Evolutionary conservation across 2,329 filamentous ascomycete species (phyloP).

Genomic region (Ambrosiella beaveri): DNA sequence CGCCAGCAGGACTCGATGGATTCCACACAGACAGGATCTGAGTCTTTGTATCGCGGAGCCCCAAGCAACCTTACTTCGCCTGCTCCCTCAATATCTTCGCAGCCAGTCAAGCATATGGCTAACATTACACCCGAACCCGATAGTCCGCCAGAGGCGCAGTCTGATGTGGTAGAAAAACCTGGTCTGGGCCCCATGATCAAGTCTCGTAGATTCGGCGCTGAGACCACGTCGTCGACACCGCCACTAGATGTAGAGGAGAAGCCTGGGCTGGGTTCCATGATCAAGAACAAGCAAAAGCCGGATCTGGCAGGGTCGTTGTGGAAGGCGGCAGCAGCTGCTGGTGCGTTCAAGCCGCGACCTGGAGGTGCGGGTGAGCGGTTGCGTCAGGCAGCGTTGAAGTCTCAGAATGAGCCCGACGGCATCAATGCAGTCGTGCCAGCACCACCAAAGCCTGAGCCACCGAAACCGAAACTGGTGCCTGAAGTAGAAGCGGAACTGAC

Average conservation of each 20-base stretch:
- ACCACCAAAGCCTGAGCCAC: slow-evolving; percentile 33
- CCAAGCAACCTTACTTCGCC: slow-evolving; percentile 13
- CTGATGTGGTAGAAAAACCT: slow-evolving; percentile 31
- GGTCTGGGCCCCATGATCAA: slow-evolving; percentile 86
- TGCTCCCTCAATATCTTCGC: slow-evolving; percentile 11
- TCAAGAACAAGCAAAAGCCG: slow-evolving; percentile 60
- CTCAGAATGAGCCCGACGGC: slow-evolving; percentile 61
- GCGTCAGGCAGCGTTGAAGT: slow-evolving; percentile 40
- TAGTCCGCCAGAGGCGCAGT: slow-evolving; percentile 6
- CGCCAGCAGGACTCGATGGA: slow-evolving; percentile 13
- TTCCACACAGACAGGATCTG: slow-evolving; percentile 10
- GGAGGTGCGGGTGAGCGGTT: slow-evolving; percentile 75
- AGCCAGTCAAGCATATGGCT: slow-evolving; percentile 11
- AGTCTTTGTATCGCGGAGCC: slow-evolving; percentile 4
- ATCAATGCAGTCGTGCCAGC: slow-evolving; percentile 79
- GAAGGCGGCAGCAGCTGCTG: slow-evolving; percentile 54
- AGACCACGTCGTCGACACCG: slow-evolving; percentile 1
- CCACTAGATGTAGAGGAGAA: slow-evolving; percentile 27
- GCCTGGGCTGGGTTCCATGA: slow-evolving; percentile 81
- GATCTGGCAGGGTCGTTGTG: slow-evolving; percentile 62
- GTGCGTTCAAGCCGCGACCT: slow-evolving; percentile 64
- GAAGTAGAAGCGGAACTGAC: slow-evolving; percentile 15
- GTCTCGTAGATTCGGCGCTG: slow-evolving; percentile 40
- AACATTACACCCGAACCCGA: slow-evolving; percentile 16
- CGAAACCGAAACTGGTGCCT: slow-evolving; percentile 19